phyloP scores from a whole-genome alignment of 1,139 yeast genomes.

The Yarrowia galli region DNA sequence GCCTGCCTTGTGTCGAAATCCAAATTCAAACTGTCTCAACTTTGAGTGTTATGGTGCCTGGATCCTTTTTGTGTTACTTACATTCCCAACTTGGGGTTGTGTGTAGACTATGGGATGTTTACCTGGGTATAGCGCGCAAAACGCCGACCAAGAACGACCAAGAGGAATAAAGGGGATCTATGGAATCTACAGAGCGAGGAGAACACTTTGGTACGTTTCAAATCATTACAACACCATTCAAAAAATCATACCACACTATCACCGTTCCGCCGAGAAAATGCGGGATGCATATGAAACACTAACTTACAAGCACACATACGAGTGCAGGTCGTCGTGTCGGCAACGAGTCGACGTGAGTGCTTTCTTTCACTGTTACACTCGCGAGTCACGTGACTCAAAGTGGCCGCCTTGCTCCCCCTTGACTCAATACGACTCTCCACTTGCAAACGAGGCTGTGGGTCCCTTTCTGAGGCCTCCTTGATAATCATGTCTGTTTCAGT shows the following conservation, averaged over 20 bases:
- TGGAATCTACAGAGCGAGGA: background rate
- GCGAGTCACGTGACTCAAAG: background rate
- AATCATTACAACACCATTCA: background rate
- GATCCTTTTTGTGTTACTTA: background rate
- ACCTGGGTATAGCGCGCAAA: background rate
- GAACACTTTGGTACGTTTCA: background rate
- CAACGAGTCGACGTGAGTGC: too few relatives aligned
- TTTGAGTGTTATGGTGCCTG: conserved; percentile 21
- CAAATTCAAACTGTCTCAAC: background rate
- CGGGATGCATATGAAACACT: conserved; percentile 20
- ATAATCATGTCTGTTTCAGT: conserved; percentile 17
- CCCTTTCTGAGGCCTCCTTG: conserved; percentile 11
- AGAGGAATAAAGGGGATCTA: background rate
- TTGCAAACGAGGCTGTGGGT: conserved; percentile 17
- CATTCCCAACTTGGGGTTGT: background rate
- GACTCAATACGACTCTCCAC: background rate
- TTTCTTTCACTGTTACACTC: too few relatives aligned
- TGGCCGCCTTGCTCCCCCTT: background rate
- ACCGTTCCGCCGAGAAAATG: conserved; percentile 23
- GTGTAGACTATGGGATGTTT: background rate
- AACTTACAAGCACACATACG: background rate
- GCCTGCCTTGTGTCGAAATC: background rate
- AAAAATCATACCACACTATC: background rate
- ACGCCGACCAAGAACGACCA: background rate
- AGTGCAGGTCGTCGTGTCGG: background rate